Percentiles rank a stretch among this genome's conserved stretches.
These are phyloP conservation scores for Chrysanthemum lavandulifolium DNA, from an alignment of 129 eudicot species.

Conservation along the genomic window DNA sequence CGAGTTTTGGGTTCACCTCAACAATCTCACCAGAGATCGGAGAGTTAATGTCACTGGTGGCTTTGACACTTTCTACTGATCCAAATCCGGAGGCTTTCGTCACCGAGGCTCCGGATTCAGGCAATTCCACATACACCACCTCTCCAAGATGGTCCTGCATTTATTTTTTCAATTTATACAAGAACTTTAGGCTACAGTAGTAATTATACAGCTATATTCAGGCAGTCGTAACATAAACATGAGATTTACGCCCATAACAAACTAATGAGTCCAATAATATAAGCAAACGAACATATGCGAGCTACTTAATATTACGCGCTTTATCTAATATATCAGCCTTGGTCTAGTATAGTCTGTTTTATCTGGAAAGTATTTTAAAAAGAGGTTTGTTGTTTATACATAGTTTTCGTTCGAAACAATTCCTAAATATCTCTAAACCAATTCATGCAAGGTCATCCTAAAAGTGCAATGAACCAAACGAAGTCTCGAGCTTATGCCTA, in stretches of 20 bases:
- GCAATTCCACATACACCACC: constrained; percentile 91
- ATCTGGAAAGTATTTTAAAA: not conserved
- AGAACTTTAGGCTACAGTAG: not conserved
- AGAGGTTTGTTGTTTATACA: not conserved
- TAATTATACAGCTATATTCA: not conserved
- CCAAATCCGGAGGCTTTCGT: constrained; percentile 61
- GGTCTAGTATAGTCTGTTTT: not conserved
- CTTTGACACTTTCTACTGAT: constrained; percentile 92
- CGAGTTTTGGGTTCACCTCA: constrained; percentile 73
- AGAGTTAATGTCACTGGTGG: constrained; percentile 88
- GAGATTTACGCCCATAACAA: not conserved
- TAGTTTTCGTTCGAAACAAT: no score
- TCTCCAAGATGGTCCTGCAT: constrained; percentile 93
- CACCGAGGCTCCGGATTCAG: constrained; percentile 57
- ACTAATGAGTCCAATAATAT: not conserved
- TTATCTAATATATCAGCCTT: not conserved
- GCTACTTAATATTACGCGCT: not conserved
- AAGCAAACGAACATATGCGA: not conserved
- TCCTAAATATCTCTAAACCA: no score
- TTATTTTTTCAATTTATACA: constrained; percentile 6
- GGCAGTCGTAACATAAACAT: not conserved
- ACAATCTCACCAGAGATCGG: constrained; percentile 89
- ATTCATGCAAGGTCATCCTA: not conserved
- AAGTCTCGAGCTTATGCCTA: not conserved
- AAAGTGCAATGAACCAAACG: not conserved